phyloP scores from a whole-genome alignment of 306 rosid species.

The Clitoria ternatea region DNA sequence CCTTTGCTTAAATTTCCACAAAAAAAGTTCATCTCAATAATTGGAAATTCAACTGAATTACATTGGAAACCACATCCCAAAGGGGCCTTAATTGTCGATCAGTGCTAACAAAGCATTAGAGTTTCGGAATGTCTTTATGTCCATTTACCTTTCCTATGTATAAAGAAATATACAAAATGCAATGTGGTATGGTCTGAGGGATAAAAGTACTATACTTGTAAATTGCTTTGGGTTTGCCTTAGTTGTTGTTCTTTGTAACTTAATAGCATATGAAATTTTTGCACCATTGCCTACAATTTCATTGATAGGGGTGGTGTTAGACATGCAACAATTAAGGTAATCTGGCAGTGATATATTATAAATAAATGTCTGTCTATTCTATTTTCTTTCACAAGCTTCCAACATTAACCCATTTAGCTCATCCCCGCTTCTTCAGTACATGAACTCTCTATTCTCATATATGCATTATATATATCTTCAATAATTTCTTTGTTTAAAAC shows the following conservation, averaged over 20 bases:
- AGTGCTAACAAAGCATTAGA: background rate
- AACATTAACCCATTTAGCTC: background rate
- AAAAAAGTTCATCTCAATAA: background rate
- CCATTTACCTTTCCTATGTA: background rate
- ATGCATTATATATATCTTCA: background rate
- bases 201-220: slow-evolving; percentile 7
- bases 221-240: background rate
- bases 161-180: background rate
- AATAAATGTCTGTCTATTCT: background rate
- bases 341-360: background rate
- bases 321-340: too few species aligned
- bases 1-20: slow-evolving; percentile 6
- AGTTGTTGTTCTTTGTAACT: background rate
- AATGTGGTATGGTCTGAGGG: slow-evolving; percentile 1
- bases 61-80: slow-evolving; percentile 10
- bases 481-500: background rate
- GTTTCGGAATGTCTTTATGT: background rate
- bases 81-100: background rate
- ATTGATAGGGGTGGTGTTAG: too few species aligned
- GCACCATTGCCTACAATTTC: too few species aligned
- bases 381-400: background rate
- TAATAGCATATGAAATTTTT: background rate
- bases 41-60: background rate
- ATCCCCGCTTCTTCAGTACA: background rate
- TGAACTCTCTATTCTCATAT: background rate